phyloP scores from a whole-genome alignment of 106 monocot genomes.

The Platanthera guangdongensis region DNA sequence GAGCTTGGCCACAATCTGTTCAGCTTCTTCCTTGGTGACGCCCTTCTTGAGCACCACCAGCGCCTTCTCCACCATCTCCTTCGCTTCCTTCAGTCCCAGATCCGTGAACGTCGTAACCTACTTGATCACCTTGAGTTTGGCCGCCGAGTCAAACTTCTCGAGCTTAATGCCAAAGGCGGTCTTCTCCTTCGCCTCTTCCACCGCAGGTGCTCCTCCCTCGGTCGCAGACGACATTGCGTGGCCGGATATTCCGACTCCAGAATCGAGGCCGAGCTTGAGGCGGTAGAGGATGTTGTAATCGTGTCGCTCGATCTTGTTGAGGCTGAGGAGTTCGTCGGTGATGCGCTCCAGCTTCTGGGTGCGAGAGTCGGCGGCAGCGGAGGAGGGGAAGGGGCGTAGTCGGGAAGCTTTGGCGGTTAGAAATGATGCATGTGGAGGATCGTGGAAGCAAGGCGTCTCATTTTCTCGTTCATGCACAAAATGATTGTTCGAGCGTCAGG shows the following conservation, averaged over 20 bases:
- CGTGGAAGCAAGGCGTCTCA: background rate
- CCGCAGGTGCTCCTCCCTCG: constrained; percentile 16
- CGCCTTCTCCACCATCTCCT: constrained; percentile 90
- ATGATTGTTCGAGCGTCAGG: too few species aligned
- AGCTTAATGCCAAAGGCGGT: constrained; percentile 79
- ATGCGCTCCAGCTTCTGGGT: constrained; percentile 74
- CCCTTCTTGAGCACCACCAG: constrained; percentile 79
- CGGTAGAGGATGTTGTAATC: constrained; percentile 86
- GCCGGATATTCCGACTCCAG: constrained; percentile 16
- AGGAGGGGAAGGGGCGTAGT: constrained; percentile 10
- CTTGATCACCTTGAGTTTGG: constrained; percentile 93
- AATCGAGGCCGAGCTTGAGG: constrained; percentile 62
- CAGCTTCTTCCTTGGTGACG: constrained; percentile 77
- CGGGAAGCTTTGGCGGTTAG: constrained; percentile 7
- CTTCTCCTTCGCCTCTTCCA: constrained; percentile 57
- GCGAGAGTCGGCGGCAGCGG: constrained; percentile 18
- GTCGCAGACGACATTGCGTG: constrained; percentile 3
- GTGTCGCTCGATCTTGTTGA: constrained; percentile 53
- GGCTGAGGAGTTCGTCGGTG: constrained; percentile 70
- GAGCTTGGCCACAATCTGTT: constrained; percentile 66
- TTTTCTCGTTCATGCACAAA: background rate
- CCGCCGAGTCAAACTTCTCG: constrained; percentile 78
- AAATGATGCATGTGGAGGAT: constrained; percentile 11
- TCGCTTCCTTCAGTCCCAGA: constrained; percentile 91
- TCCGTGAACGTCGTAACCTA: constrained; percentile 82